These are phyloP conservation scores for Vaccinium vitisidaea DNA, from an alignment of 148 eudicot genomes.

Conservation along the genomic window DNA sequence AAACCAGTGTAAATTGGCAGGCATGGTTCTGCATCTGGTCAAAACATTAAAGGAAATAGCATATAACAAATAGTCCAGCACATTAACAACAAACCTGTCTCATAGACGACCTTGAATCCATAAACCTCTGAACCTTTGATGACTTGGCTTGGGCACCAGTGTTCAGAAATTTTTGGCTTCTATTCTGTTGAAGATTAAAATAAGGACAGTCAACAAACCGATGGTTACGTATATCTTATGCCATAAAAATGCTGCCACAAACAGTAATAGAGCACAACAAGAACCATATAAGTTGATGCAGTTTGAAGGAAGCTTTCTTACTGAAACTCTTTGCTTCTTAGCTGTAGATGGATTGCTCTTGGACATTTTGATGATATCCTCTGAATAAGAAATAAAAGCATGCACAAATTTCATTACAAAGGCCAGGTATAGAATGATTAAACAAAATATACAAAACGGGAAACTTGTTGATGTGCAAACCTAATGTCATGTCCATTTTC, in stretches of 20 bases:
- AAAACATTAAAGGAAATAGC: not conserved
- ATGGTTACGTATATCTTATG: too few relatives aligned
- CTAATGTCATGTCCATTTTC: conserved; percentile 93
- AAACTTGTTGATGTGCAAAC: conserved; percentile 28
- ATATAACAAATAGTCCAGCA: not conserved
- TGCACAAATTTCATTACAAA: not conserved
- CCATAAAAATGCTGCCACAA: too few relatives aligned
- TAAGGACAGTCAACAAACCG: not conserved
- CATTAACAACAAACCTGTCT: conserved; percentile 65
- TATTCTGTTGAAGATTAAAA: conserved; percentile 46
- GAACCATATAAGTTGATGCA: not conserved
- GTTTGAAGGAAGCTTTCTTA: conserved; percentile 29
- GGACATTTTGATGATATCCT: conserved; percentile 96
- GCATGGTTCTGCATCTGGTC: not conserved
- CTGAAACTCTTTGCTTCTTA: conserved; percentile 64
- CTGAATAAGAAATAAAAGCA: conserved; percentile 33
- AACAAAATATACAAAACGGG: not conserved
- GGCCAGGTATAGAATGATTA: not conserved
- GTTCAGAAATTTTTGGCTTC: conserved; percentile 35
- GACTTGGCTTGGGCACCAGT: conserved; percentile 58
- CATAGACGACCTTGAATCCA: conserved; percentile 69
- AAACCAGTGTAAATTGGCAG: not conserved
- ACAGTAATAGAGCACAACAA: conserved; percentile 9
- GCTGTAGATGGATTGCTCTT: conserved; percentile 44
- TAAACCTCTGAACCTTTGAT: conserved; percentile 52